phyloP scores from a whole-genome alignment of 2,329 filamentous ascomycete species.

The Talaromyces sp. region DNA sequence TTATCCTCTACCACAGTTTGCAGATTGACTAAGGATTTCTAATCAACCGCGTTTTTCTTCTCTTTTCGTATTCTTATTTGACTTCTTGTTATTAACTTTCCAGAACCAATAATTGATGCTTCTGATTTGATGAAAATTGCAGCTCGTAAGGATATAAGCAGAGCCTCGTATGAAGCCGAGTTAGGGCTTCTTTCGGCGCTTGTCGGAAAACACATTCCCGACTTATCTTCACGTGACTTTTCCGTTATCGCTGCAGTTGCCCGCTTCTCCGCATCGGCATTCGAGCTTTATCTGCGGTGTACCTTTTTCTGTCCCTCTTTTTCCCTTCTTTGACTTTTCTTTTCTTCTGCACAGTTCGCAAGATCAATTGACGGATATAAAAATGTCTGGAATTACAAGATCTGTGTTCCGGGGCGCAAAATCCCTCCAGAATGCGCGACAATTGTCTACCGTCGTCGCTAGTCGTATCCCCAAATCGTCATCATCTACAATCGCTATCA shows the following conservation, averaged over 20 bases:
- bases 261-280: constrained; percentile 19
- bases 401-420: constrained; percentile 12
- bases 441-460: constrained; percentile 11
- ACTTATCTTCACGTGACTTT: constrained; percentile 40
- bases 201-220: constrained; percentile 16
- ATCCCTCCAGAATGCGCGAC: constrained; percentile 12
- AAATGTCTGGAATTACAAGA: constrained; percentile 11
- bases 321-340: neutral
- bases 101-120: neutral
- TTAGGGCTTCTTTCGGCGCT: constrained; percentile 15
- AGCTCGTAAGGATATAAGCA: neutral
- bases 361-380: neutral
- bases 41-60: neutral
- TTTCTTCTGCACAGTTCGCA: neutral
- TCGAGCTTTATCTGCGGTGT: constrained; percentile 8
- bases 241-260: constrained; percentile 25
- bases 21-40: neutral
- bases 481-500: neutral
- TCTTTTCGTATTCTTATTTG: neutral
- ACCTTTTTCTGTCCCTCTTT: constrained; percentile 1
- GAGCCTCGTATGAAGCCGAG: neutral
- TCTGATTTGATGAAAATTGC: too few relatives aligned
- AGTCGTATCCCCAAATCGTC: constrained; percentile 4
- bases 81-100: neutral
- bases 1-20: constrained; percentile 5